Percentiles rank a stretch among this genome's conserved stretches.
Conservation (phyloP, 169 alveolate species). For the Besnoitia besnoiti region DNA sequence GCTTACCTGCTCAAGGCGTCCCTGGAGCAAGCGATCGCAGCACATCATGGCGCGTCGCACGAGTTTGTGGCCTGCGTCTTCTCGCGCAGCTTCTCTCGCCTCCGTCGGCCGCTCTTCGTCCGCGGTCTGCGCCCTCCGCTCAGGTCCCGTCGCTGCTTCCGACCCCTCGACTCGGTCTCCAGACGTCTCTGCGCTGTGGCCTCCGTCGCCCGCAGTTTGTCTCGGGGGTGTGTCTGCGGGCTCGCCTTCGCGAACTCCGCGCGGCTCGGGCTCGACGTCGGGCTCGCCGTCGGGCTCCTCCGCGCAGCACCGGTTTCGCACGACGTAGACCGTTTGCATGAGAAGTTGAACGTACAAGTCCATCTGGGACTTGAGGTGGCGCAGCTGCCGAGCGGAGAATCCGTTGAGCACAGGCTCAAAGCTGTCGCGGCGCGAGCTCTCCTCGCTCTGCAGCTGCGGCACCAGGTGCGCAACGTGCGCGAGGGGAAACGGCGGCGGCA, state of each 20-base stretch:
- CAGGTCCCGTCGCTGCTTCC: neutral
- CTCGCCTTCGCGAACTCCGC: neutral
- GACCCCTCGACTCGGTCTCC: neutral
- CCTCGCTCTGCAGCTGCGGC: conserved; percentile 43
- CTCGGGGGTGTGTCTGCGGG: neutral
- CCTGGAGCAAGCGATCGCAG: neutral
- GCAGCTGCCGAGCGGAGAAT: conserved; percentile 36
- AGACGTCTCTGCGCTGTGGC: neutral
- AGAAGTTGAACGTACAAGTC: conserved; percentile 41
- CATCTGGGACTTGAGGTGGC: conserved; percentile 26
- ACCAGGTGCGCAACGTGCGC: conserved; percentile 34
- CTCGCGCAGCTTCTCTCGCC: neutral
- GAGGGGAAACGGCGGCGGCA: conserved; percentile 40
- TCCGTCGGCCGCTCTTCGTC: neutral
- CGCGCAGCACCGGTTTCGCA: conserved; percentile 1
- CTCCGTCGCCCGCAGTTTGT: neutral
- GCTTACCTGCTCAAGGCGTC: conserved; percentile 11
- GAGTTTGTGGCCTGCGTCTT: neutral
- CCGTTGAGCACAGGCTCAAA: conserved; percentile 1
- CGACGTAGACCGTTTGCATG: conserved; percentile 26
- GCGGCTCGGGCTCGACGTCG: neutral
- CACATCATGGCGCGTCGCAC: conserved; percentile 4
- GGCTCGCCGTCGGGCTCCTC: neutral
- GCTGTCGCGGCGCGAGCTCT: neutral
- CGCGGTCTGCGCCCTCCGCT: neutral